Conservation (phyloP, 768 basidiomycete genomes). For the Panellus pusillus region DNA sequence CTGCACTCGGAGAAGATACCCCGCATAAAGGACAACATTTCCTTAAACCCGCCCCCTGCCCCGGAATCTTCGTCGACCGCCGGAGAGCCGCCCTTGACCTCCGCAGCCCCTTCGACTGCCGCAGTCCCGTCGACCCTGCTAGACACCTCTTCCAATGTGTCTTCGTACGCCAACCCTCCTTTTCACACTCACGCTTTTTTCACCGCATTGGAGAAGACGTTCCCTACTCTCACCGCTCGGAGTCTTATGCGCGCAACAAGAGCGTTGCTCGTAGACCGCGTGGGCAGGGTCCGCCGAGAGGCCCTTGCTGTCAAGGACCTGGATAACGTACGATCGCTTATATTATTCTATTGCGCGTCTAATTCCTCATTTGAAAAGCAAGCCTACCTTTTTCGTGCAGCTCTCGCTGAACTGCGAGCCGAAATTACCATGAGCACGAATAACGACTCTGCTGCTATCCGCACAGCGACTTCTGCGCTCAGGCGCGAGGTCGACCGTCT, state of each 20-base stretch:
- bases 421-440: conserved; percentile 81
- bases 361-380: conserved; percentile 53
- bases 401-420: conserved; percentile 84
- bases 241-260: conserved; percentile 84
- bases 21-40: neutral
- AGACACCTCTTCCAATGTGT: conserved; percentile 7
- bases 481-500: conserved; percentile 85
- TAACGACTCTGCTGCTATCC: conserved; percentile 83
- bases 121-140: conserved; percentile 16
- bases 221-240: conserved; percentile 70
- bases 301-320: conserved; percentile 75
- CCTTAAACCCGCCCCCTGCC: neutral
- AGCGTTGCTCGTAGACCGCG: conserved; percentile 74
- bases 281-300: conserved; percentile 68
- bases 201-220: conserved; percentile 65
- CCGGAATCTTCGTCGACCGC: neutral
- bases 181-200: conserved; percentile 86
- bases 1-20: conserved; percentile 5
- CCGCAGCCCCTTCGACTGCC: conserved; percentile 15
- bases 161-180: conserved; percentile 63
- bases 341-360: neutral
- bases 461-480: conserved; percentile 71
- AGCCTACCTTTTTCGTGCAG: conserved; percentile 94
- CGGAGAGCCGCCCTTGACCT: neutral
- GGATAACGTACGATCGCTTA: conserved; percentile 62